These are phyloP conservation scores for Coprinellus aureogranulatus DNA, from an alignment of 768 basidiomycete species.

Conservation along the genomic window DNA sequence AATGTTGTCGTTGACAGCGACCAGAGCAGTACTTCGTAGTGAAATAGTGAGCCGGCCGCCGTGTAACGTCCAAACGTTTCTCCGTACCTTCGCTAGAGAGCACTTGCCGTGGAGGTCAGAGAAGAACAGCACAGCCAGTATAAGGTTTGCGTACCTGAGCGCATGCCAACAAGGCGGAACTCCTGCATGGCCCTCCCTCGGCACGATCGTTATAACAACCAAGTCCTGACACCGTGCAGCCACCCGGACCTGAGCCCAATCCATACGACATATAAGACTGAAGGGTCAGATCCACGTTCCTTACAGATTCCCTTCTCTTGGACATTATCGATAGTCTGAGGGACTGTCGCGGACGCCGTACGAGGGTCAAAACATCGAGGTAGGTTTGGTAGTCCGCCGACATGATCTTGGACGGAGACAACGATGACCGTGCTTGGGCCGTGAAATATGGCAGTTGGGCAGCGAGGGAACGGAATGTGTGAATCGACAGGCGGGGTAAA, in stretches of 20 bases:
- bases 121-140: neutral
- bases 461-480: too few relatives aligned
- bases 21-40: conserved; percentile 32
- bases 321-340: neutral
- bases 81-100: neutral
- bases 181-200: neutral
- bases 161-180: neutral
- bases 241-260: neutral
- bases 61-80: neutral
- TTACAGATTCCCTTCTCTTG: neutral
- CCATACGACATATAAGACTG: conserved; percentile 6
- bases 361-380: neutral
- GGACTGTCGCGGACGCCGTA: neutral
- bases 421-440: too few relatives aligned
- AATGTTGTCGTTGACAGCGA: conserved; percentile 34
- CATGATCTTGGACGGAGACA: neutral
- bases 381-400: neutral
- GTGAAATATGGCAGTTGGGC: too few relatives aligned
- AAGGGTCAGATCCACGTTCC: neutral
- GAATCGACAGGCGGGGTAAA: too few relatives aligned
- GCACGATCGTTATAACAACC: conserved; percentile 1
- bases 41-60: neutral
- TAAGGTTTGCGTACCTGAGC: neutral
- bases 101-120: neutral
- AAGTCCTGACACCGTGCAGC: neutral